Conservation (phyloP, 352 stramenopile genomes). For the Phytophthora syringae region DNA sequence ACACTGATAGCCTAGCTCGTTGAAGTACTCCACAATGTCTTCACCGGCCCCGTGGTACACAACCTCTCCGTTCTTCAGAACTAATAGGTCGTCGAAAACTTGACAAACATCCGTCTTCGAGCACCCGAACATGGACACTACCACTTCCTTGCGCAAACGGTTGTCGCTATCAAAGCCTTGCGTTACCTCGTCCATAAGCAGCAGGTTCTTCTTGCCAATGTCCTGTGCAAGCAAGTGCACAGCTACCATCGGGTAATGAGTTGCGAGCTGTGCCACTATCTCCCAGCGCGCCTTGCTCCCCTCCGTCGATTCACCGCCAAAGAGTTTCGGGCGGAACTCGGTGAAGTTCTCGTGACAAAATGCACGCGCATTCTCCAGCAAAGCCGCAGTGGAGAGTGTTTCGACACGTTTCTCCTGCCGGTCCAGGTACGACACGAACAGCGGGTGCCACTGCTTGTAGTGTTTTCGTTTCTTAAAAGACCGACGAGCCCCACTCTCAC, state of each 20-base stretch:
- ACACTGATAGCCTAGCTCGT: slow-evolving; percentile 27
- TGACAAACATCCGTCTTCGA: slow-evolving; percentile 14
- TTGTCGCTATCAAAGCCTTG: slow-evolving; percentile 19
- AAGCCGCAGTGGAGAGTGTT: slow-evolving; percentile 17
- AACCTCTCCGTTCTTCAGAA: slow-evolving; percentile 27
- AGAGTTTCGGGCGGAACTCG: slow-evolving; percentile 22
- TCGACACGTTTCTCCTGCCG: slow-evolving; percentile 17
- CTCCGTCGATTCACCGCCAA: slow-evolving; percentile 15
- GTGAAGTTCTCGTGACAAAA: slow-evolving; percentile 32
- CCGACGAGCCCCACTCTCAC: background rate
- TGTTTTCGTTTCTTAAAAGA: slow-evolving; percentile 23
- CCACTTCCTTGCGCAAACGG: slow-evolving; percentile 17
- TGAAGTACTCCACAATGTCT: slow-evolving; percentile 26
- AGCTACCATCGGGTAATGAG: slow-evolving; percentile 27
- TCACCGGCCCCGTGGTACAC: slow-evolving; percentile 19
- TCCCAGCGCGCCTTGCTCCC: slow-evolving; percentile 22
- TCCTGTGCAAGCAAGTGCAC: slow-evolving; percentile 20
- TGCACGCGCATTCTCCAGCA: slow-evolving; percentile 21
- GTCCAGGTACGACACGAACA: slow-evolving; percentile 26
- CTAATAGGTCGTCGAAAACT: slow-evolving; percentile 31
- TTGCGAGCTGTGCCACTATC: slow-evolving; percentile 18
- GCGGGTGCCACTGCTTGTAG: slow-evolving; percentile 28
- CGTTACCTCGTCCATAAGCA: slow-evolving; percentile 29
- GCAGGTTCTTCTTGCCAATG: slow-evolving; percentile 28
- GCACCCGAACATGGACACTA: slow-evolving; percentile 18